Percentiles rank a stretch among this genome's conserved stretches.
These are phyloP conservation scores for Hyphodiscus sp. DNA, from an alignment of 2,329 filamentous ascomycete species.

Conservation along the genomic window DNA sequence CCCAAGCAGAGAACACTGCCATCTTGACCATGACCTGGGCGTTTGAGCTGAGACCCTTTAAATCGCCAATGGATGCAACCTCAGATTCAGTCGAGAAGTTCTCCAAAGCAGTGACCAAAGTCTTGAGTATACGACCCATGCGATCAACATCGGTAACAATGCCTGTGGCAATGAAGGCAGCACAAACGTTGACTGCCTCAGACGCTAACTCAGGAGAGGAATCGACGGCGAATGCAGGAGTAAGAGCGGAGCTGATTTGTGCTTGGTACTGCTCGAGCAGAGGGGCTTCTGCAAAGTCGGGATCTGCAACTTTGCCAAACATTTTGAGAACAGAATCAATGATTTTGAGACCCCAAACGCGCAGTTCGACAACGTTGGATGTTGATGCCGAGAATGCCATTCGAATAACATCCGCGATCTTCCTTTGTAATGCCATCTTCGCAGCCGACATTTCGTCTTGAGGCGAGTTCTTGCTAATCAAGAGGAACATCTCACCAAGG, in stretches of 20 bases:
- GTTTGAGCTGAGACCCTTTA: conserved; percentile 89
- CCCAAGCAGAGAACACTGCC: conserved; percentile 95
- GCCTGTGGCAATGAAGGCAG: conserved; percentile 94
- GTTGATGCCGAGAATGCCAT: conserved; percentile 98
- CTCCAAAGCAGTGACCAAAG: conserved; percentile 82
- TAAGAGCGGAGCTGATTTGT: conserved; percentile 93
- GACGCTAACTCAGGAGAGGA: conserved; percentile 94
- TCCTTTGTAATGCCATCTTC: conserved; percentile 71
- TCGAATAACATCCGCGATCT: conserved; percentile 85
- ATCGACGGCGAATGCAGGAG: conserved; percentile 90
- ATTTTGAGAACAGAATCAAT: conserved; percentile 91
- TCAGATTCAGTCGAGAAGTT: conserved; percentile 82
- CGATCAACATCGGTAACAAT: conserved; percentile 96
- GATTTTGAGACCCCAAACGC: conserved; percentile 87
- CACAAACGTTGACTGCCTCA: conserved; percentile 94
- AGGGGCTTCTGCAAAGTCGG: conserved; percentile 95
- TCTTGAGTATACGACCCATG: conserved; percentile 97
- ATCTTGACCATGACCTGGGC: conserved; percentile 98
- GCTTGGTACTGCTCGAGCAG: conserved; percentile 97
- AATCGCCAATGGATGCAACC: conserved; percentile 81
- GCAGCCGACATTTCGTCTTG: conserved; percentile 73
- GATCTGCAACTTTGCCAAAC: conserved; percentile 92
- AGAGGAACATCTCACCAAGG: conserved; percentile 72
- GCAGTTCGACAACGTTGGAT: conserved; percentile 80
- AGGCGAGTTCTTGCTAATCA: conserved; percentile 72